Conservation (phyloP, 225 moss, liverwort and hornwort genomes). For the Antitrichia curtipendula region DNA sequence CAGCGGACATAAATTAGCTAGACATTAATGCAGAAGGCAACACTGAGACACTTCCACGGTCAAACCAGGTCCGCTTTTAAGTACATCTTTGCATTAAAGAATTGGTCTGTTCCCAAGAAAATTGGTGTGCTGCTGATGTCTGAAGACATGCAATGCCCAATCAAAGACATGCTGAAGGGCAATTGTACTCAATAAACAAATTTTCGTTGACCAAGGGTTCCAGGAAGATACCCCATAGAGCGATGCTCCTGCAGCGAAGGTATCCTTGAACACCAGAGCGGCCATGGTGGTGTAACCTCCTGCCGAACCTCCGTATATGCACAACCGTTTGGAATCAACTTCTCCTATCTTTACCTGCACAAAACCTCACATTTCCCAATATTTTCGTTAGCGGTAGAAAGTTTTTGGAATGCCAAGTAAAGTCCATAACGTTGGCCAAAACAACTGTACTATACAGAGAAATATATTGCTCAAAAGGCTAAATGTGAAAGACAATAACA, state of each 20-base stretch:
- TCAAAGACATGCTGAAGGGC: not conserved
- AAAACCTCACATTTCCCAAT: not conserved
- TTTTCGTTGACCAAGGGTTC: not conserved
- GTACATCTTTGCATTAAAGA: not conserved
- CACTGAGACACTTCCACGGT: not conserved
- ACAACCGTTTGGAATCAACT: slow-evolving; percentile 73
- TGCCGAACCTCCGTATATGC: slow-evolving; percentile 70
- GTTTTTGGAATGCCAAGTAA: not conserved
- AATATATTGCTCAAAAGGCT: not conserved
- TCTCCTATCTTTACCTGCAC: slow-evolving; percentile 46
- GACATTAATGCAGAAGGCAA: not conserved
- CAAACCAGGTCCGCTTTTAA: not conserved
- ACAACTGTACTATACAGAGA: not conserved
- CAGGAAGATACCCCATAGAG: slow-evolving; percentile 53
- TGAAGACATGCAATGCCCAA: not conserved
- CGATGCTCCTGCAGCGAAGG: slow-evolving; percentile 68
- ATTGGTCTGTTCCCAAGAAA: no score
- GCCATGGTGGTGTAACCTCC: slow-evolving; percentile 88
- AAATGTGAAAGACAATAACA: not conserved
- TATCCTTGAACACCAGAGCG: slow-evolving; percentile 60
- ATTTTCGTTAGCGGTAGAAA: not conserved
- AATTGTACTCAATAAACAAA: not conserved
- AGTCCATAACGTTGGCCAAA: not conserved
- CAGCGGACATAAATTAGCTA: not conserved
- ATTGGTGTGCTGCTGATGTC: not conserved